Percentiles rank a stretch among this genome's conserved stretches.
These are phyloP conservation scores for Botrytis porri DNA, from an alignment of 2,329 filamentous ascomycete genomes.

Conservation along the genomic window DNA sequence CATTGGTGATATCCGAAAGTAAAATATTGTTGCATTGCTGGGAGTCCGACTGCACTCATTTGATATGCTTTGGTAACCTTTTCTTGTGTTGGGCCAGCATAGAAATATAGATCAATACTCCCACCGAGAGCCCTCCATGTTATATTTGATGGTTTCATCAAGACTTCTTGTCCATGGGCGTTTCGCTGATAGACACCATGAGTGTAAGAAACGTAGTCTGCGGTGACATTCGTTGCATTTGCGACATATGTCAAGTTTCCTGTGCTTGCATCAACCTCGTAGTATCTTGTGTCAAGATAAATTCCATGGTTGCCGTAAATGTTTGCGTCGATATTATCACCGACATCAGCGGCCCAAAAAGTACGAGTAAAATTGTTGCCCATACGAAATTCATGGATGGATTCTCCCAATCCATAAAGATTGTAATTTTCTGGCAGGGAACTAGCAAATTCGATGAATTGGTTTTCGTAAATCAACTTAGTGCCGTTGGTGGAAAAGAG, in stretches of 20 bases:
- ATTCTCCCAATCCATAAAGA: constrained; percentile 71
- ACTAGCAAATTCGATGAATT: constrained; percentile 72
- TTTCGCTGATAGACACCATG: constrained; percentile 79
- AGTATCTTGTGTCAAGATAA: constrained; percentile 78
- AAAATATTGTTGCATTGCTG: constrained; percentile 79
- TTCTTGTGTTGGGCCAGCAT: constrained; percentile 65
- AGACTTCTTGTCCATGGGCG: constrained; percentile 70
- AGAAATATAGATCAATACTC: constrained; percentile 76
- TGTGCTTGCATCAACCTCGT: constrained; percentile 49
- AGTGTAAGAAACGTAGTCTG: constrained; percentile 62
- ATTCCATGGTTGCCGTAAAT: constrained; percentile 73
- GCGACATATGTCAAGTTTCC: constrained; percentile 52
- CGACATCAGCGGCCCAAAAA: constrained; percentile 65
- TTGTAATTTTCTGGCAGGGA: constrained; percentile 69
- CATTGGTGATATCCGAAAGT: constrained; percentile 81
- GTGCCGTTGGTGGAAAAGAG: constrained; percentile 65
- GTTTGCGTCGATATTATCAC: constrained; percentile 56
- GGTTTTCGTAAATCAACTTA: constrained; percentile 69
- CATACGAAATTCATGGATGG: constrained; percentile 68
- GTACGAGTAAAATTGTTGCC: constrained; percentile 70
- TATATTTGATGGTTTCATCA: constrained; percentile 60
- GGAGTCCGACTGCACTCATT: constrained; percentile 62
- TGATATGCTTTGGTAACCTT: constrained; percentile 72
- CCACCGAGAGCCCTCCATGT: constrained; percentile 76
- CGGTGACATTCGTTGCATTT: constrained; percentile 50